Evolutionary conservation across 2,329 filamentous ascomycete species (phyloP).

Genomic region (Trichoderma lentiforme): DNA sequence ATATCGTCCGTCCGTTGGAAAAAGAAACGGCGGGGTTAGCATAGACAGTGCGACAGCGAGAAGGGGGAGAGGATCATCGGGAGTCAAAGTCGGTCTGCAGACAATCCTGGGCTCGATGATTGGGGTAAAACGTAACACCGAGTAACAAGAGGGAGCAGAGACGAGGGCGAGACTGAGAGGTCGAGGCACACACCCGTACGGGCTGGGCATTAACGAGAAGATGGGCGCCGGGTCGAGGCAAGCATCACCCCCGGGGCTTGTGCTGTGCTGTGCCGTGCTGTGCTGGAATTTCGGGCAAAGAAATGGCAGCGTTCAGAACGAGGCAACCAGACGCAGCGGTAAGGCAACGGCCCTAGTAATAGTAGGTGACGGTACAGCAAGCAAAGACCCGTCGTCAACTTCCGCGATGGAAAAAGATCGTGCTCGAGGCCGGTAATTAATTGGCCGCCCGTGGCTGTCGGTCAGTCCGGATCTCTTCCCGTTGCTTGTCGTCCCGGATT

Average conservation of each 20-base stretch:
- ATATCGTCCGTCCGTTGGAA: not conserved
- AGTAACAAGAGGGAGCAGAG: not conserved
- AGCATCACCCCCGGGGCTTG: not conserved
- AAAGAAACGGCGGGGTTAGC: not conserved
- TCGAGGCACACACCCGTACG: not conserved
- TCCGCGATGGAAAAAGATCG: not conserved
- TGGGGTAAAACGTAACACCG: not conserved
- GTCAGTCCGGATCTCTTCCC: not conserved
- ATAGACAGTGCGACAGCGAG: not conserved
- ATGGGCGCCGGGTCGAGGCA: not conserved
- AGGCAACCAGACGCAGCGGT: not conserved
- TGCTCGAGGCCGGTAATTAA: not conserved
- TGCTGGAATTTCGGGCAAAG: not conserved
- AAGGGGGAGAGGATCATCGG: not conserved
- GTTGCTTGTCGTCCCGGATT: not conserved
- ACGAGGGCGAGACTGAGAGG: not conserved
- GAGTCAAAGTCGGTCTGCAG: constrained; percentile 7
- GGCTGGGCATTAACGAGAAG: not conserved
- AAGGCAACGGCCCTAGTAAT: not conserved
- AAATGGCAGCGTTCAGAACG: not conserved
- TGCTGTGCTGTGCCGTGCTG: not conserved
- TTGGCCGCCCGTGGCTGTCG: not conserved
- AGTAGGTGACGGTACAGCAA: not conserved
- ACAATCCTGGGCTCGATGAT: not conserved
- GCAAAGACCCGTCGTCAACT: not conserved